Conservation (phyloP, 495 filamentous ascomycete species). For the Durotheca rogersii region DNA sequence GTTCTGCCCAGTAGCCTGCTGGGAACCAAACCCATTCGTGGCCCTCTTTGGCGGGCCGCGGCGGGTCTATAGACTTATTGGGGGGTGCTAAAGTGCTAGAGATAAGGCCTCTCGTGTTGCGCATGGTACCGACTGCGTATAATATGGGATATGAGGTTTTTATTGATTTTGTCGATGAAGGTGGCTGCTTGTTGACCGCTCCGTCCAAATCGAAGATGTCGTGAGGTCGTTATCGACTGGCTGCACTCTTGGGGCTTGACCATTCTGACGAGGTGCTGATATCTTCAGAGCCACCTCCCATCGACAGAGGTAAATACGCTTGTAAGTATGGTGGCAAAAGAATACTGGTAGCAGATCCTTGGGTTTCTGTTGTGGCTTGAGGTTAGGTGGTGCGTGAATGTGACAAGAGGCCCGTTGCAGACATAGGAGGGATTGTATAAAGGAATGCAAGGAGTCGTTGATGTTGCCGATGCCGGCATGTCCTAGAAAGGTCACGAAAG, state of each 20-base stretch:
- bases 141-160: slow-evolving; percentile 1
- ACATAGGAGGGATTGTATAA: slow-evolving; percentile 8
- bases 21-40: slow-evolving; percentile 60
- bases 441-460: slow-evolving; percentile 2
- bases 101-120: slow-evolving; percentile 13
- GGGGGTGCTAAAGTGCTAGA: slow-evolving; percentile 11
- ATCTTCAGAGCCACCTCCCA: slow-evolving; percentile 20
- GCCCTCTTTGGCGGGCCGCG: slow-evolving; percentile 49
- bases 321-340: not conserved
- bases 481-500: not conserved
- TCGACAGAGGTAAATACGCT: not conserved
- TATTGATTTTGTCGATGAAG: slow-evolving; percentile 17
- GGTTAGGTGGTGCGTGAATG: not conserved
- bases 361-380: not conserved
- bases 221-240: slow-evolving; percentile 21
- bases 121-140: not conserved
- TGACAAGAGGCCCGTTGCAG: slow-evolving; percentile 20
- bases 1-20: slow-evolving; percentile 56
- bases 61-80: slow-evolving; percentile 42
- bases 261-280: slow-evolving; percentile 24
- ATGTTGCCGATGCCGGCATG: slow-evolving; percentile 11
- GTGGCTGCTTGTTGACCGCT: slow-evolving; percentile 22
- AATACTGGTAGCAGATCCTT: slow-evolving; percentile 3
- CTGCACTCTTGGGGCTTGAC: slow-evolving; percentile 15
- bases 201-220: slow-evolving; percentile 34